Evolutionary conservation across 352 stramenopile species (phyloP), one percentile per base, ranked within the genome.

Genomic region (Phytophthora multivora): DNA sequence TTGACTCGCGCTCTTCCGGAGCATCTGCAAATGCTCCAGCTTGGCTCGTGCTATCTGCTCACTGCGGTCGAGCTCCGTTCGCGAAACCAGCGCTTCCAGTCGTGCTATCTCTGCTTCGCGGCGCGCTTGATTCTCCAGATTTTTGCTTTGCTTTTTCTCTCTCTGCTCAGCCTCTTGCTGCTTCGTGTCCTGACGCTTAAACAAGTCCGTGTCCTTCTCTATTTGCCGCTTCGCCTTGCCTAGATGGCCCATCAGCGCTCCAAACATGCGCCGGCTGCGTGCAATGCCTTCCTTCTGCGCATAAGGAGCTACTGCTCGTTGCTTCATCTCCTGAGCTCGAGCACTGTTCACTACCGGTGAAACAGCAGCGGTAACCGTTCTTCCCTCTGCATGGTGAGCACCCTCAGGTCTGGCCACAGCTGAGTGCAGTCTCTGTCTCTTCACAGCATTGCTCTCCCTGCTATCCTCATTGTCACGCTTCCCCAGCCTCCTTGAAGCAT

Each of bases 231-330:
- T 92, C 19, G 86, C 86, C 48, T 89, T 90, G 45, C 80, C 86
- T 13, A 94, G 54, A 65, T 94, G 86, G 2, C 83, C 81, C 83
- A 94, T 92, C 13, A 94, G 50, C 25, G 82, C 80, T 9, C 86
- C 86, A 69, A 94, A 94, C 83, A 94, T 89, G 42, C 85, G 83
- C 13, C 82, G 80, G 46, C 80, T 91, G 21, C 85, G 73, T 40
- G 79, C 83, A 48, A 90, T 80, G 18, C 74, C 80, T 7, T 90
- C 83, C 23, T 87, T 88, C 46, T 87, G 71, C 33, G 72, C 59
- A 48, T 87, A 88, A 25, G 80, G 74, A 18, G 77, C 83, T 12
- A 89, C 71, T 13, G 70, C 75, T n/a, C 79, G 75, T 56, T 79
- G 83, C 47, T 84, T 81, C 5, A 59, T 53, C 46, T 89, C 64